Conservation (phyloP, 2,329 filamentous ascomycete genomes). For the Trichoderma hamatum region DNA sequence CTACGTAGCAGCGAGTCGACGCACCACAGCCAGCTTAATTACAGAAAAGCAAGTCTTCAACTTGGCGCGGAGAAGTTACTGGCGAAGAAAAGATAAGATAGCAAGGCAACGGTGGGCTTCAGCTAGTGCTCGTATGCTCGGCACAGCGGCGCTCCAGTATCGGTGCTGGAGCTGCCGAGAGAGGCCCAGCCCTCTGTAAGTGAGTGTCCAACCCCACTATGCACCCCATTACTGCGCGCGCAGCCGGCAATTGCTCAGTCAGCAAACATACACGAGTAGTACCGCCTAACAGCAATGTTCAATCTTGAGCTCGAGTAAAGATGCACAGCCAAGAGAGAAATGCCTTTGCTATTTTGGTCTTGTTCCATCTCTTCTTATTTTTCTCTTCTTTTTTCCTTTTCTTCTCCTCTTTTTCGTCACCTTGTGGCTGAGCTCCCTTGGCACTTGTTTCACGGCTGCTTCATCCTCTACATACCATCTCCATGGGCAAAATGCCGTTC, state of each 20-base stretch:
- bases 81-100: background rate
- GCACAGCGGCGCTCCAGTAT: conserved; percentile 1
- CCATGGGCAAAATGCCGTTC: background rate
- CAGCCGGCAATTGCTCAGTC: background rate
- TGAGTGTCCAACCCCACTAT: conserved; percentile 21
- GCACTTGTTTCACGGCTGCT: background rate
- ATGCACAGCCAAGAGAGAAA: background rate
- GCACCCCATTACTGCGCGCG: conserved; percentile 19
- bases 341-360: background rate
- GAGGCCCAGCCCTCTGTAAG: conserved; percentile 6
- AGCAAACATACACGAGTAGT: background rate
- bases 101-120: background rate
- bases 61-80: background rate
- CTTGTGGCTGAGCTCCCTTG: background rate
- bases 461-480: background rate
- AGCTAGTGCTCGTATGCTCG: background rate
- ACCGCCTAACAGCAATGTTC: background rate
- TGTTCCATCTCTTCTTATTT: background rate
- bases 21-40: background rate
- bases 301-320: background rate
- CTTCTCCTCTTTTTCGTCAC: too few relatives aligned
- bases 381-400: background rate
- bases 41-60: background rate
- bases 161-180: background rate
- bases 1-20: background rate